Evolutionary conservation across 148 eudicot species (phyloP), one percentile per base, ranked within the genome.

Genomic region (Arbutus unedo): DNA sequence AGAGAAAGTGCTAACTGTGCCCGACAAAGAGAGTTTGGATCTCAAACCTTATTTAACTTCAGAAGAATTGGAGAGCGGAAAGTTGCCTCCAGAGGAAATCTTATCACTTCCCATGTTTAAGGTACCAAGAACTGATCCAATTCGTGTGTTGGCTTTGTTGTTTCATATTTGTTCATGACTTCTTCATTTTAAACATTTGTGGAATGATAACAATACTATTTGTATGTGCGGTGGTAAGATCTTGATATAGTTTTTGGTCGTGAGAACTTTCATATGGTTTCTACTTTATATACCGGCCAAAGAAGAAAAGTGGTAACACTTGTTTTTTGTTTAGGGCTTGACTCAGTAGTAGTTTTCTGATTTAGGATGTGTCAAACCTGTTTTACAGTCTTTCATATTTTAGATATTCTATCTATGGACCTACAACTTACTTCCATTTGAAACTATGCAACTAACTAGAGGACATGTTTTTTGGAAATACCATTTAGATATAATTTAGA

Each of bases 31-130:
- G 78, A 77, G 77, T 83, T 56, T 87, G 73, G 87, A 78, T 85
- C 83, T 49, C 56, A 83, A 81, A 74, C 84, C 91, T 81, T 93
- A 78, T 92, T 91, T 94, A 81, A 90, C 95, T 23, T 64, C 76
- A 53, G 97, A 94, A 86, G 95, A 96, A 75, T 85, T 94, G 84
- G 89, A 93, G 84, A 87, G 88, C 60, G 95, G 93, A 81, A 96
- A 88, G 81, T 86, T 94, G 83, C 99, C 99, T 74, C 99, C 98
- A 1, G 98, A 96, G 85, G 99, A 96, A 85, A 90, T 96, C 78
- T 79, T 96, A 56, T 96, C 99, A 45, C 95, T 94, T 84, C 98
- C 99, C 25, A 96, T 90, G 96, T 96, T 96, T 78, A 96, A 96
- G 98, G 97, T 95, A 87, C 48, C 18, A 56, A 77, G 79, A 53